A percentile compares a stretch with the other conserved stretches of the same genome.
These are phyloP conservation scores for Nothophaeocryptopus gaeumannii DNA, from an alignment of 2,329 filamentous ascomycete genomes.

Conservation along the genomic window DNA sequence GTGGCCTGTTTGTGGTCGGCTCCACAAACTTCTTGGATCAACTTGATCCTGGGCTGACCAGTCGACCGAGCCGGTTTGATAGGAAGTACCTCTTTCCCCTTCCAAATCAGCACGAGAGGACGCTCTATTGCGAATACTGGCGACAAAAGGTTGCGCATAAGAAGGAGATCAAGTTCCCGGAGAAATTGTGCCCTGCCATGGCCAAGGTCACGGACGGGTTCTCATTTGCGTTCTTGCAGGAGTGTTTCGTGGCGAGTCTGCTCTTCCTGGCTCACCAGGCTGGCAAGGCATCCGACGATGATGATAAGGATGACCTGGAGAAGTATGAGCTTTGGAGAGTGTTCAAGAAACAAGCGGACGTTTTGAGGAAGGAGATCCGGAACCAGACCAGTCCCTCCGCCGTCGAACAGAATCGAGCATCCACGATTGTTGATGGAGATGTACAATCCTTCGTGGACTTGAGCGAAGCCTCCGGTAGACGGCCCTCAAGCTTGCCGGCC, in stretches of 20 bases:
- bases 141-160: conserved; percentile 56
- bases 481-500: too few relatives aligned
- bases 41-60: conserved; percentile 61
- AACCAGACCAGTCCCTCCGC: not conserved
- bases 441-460: too few relatives aligned
- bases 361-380: conserved; percentile 58
- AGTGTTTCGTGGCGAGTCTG: conserved; percentile 64
- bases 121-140: conserved; percentile 63
- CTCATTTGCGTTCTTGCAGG: conserved; percentile 68
- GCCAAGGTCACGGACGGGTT: conserved; percentile 61
- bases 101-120: conserved; percentile 50
- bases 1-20: conserved; percentile 63
- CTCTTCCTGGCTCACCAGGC: conserved; percentile 52
- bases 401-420: too few relatives aligned
- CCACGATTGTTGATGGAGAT: too few relatives aligned
- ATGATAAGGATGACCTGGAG: conserved; percentile 43
- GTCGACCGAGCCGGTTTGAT: conserved; percentile 64
- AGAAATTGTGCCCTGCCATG: conserved; percentile 55
- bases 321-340: conserved; percentile 57
- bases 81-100: conserved; percentile 63
- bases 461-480: too few relatives aligned
- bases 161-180: conserved; percentile 58
- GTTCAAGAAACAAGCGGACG: conserved; percentile 61
- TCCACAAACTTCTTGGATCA: conserved; percentile 53
- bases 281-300: conserved; percentile 24